Evolutionary conservation across 192 early-diverging fungal genomes (phyloP), one percentile per base, ranked within the genome.

Genomic region (Phlyctochytrium bullatum): DNA sequence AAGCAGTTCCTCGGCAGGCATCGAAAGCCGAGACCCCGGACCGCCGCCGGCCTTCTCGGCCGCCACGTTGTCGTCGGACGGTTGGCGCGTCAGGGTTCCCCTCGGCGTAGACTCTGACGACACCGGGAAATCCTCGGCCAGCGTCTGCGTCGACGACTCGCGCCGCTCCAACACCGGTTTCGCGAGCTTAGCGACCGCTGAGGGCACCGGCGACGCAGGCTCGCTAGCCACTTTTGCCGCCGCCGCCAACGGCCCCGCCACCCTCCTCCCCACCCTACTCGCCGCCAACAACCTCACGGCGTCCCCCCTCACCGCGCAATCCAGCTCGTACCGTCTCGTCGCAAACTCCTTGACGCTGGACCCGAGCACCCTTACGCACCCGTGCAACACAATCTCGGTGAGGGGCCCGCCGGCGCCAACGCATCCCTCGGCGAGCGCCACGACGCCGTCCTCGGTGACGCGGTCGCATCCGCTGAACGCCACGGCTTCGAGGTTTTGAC

Each of bases 321-420:
- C 40, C 10, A 50, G 40, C 40, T 50, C 40, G n/a, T 50, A 50
- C 40, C 40, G 40, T n/a, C 40, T 50, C n/a, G 40, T 50, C 40
- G 40, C 40, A 50, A 50, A 50, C 40, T n/a, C 40, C 40, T 10
- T n/a, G n/a, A 50, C 40, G 12, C 40, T 14, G 40, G 12, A 14
- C n/a, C 40, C 40, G 12, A 50, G n/a, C 12, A 50, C n/a, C 40
- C 40, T n/a, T 14, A 14, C n/a, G n/a, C 40, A 50, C n/a, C 40
- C 40, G n/a, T 50, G 40, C 40, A 50, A 14, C 12, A 50, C 40
- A 50, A 50, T 50, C 40, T 50, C 40, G 12, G 10, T n/a, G 12
- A 50, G 10, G n/a, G n/a, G n/a, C n/a, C n/a, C n/a, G n/a, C n/a
- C n/a, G n/a, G n/a, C n/a, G 10, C 12, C 40, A 10, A 14, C n/a